Conservation (phyloP, 2,329 filamentous ascomycete genomes). For the Alternaria ventricosa region DNA sequence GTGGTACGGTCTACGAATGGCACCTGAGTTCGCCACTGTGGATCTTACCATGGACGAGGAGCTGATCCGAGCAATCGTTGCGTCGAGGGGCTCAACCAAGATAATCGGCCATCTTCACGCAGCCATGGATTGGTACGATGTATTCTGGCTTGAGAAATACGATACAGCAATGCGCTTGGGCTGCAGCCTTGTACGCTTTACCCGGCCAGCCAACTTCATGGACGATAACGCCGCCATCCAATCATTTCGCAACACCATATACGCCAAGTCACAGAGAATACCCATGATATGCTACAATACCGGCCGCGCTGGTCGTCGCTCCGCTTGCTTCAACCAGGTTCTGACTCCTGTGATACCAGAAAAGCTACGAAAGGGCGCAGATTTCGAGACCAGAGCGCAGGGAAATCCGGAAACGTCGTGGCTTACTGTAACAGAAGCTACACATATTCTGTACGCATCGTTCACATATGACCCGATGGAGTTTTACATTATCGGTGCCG, state of each 20-base stretch:
- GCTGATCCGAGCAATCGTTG: conserved; percentile 59
- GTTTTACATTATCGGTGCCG: conserved; percentile 75
- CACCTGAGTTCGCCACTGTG: conserved; percentile 65
- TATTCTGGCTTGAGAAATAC: conserved; percentile 64
- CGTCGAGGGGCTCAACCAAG: conserved; percentile 62
- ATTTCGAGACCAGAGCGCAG: conserved; percentile 47
- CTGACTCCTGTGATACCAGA: conserved; percentile 67
- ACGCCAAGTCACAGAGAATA: conserved; percentile 53
- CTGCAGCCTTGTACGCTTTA: conserved; percentile 68
- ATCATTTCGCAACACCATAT: conserved; percentile 60
- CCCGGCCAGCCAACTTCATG: conserved; percentile 62
- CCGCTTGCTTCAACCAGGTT: conserved; percentile 70
- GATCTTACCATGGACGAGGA: conserved; percentile 65
- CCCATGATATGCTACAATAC: conserved; percentile 71
- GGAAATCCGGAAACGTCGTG: conserved; percentile 51
- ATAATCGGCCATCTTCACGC: conserved; percentile 65
- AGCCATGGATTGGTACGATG: conserved; percentile 63
- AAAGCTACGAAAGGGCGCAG: conserved; percentile 46
- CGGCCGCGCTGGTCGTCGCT: conserved; percentile 66
- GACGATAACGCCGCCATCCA: conserved; percentile 69
- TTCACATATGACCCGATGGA: conserved; percentile 73
- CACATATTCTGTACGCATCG: conserved; percentile 68
- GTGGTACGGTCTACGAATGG: conserved; percentile 67
- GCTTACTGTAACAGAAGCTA: conserved; percentile 68
- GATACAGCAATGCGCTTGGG: conserved; percentile 63